Evolutionary conservation across 1,139 yeast species (phyloP).

Genomic region (Diutina siamensis): DNA sequence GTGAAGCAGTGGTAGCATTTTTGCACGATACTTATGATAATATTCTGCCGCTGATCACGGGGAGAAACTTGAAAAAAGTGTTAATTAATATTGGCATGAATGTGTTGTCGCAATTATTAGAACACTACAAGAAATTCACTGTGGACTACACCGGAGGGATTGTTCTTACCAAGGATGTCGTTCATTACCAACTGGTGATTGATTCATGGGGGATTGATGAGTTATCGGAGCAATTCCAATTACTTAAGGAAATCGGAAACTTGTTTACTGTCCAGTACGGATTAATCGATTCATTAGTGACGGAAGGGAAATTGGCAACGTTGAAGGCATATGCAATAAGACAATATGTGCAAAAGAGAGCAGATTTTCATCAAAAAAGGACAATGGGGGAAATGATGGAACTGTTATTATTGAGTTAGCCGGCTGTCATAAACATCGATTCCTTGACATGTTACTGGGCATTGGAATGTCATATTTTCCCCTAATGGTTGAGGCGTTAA

Average conservation of each 20-base stretch:
- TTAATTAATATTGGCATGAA: constrained; percentile 50
- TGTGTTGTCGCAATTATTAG: constrained; percentile 48
- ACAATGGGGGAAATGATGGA: constrained; percentile 6
- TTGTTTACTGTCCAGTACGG: constrained; percentile 66
- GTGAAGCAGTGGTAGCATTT: constrained; percentile 50
- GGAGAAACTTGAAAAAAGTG: constrained; percentile 41
- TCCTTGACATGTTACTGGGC: too few relatives aligned
- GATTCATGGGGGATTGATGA: constrained; percentile 60
- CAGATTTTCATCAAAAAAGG: constrained; percentile 38
- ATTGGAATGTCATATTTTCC: too few relatives aligned
- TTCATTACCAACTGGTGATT: constrained; percentile 62
- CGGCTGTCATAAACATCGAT: neutral
- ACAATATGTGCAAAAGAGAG: constrained; percentile 59
- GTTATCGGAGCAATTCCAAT: constrained; percentile 56
- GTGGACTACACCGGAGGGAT: constrained; percentile 80
- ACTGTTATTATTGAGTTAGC: constrained; percentile 1
- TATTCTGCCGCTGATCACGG: constrained; percentile 28
- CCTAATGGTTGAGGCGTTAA: too few relatives aligned
- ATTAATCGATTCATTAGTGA: constrained; percentile 63
- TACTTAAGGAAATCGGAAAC: constrained; percentile 75
- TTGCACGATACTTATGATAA: constrained; percentile 32
- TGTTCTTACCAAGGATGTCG: constrained; percentile 74
- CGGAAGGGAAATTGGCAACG: constrained; percentile 68
- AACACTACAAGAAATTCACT: constrained; percentile 65
- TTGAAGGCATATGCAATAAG: constrained; percentile 58